Evolutionary conservation across 148 eudicot species (phyloP).

Genomic region (Silene latifolia): DNA sequence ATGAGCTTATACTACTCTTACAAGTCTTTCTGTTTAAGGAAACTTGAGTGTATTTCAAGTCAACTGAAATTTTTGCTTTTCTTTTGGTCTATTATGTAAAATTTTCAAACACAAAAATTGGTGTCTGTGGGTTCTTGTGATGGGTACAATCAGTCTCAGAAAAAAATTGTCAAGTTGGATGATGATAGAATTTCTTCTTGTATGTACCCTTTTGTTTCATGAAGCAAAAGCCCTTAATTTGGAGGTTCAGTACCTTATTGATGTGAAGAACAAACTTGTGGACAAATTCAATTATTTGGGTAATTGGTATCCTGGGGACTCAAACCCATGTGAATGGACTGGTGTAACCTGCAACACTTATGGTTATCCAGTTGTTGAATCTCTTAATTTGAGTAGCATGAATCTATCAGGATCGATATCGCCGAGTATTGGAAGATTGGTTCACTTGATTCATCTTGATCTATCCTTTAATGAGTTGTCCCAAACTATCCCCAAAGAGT

Average conservation of each 20-base stretch:
- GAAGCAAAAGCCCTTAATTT: constrained; percentile 52
- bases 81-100: background rate
- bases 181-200: constrained; percentile 28
- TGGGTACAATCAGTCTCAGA: constrained; percentile 20
- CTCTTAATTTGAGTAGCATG: constrained; percentile 48
- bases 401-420: constrained; percentile 70
- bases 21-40: background rate
- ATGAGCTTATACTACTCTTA: constrained; percentile 8
- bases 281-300: constrained; percentile 45
- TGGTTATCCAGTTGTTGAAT: constrained; percentile 36
- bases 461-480: constrained; percentile 51
- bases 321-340: constrained; percentile 69
- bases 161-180: constrained; percentile 5
- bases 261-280: constrained; percentile 46
- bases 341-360: constrained; percentile 66
- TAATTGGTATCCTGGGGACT: constrained; percentile 57
- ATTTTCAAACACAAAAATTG: background rate
- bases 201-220: constrained; percentile 30
- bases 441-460: constrained; percentile 39
- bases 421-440: constrained; percentile 60
- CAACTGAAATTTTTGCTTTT: background rate
- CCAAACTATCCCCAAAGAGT: constrained; percentile 59
- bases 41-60: background rate
- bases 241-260: constrained; percentile 59
- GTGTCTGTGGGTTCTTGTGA: constrained; percentile 14